phyloP scores from a whole-genome alignment of 1,284 basidiomycete species.

The Amylostereum areolatum region DNA sequence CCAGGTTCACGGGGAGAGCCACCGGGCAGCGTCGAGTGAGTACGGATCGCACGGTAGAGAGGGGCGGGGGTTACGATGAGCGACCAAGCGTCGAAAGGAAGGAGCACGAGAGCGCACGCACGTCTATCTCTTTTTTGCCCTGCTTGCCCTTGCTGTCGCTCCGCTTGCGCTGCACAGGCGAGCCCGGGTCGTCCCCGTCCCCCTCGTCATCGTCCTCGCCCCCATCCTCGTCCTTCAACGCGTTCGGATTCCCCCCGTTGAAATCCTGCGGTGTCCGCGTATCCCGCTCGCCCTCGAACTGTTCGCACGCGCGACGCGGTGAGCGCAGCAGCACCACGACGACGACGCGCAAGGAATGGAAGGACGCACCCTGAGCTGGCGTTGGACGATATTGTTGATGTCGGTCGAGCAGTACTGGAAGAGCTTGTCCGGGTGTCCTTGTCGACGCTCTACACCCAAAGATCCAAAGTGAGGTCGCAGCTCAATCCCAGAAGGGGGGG shows the following conservation, averaged over 20 bases:
- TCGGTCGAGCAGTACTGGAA: slow-evolving; percentile 55
- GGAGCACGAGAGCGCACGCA: not conserved
- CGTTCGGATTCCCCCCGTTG: slow-evolving; percentile 19
- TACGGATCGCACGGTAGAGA: no score
- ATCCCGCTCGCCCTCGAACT: slow-evolving; percentile 50
- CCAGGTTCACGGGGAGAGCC: no score
- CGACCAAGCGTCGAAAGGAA: not conserved
- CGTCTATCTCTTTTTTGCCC: slow-evolving; percentile 2
- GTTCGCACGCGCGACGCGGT: not conserved
- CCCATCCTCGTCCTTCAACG: slow-evolving; percentile 33
- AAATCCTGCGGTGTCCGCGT: slow-evolving; percentile 40
- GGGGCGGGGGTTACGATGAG: not conserved
- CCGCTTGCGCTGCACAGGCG: slow-evolving; percentile 16
- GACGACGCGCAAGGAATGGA: not conserved
- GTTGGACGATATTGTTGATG: slow-evolving; percentile 38
- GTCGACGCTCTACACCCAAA: slow-evolving; percentile 31
- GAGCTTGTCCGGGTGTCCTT: slow-evolving; percentile 49
- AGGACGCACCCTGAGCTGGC: slow-evolving; percentile 38
- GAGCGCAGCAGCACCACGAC: slow-evolving; percentile 3
- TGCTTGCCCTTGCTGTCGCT: slow-evolving; percentile 17
- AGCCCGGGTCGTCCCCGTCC: slow-evolving; percentile 19
- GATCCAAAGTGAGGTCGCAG: not conserved
- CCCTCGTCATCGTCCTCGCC: slow-evolving; percentile 39
- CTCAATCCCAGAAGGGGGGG: slow-evolving; percentile 10
- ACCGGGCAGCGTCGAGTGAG: no score